A percentile compares a stretch with the other conserved stretches of the same genome.
Conservation (phyloP, 2,329 filamentous ascomycete genomes). For the Fusarium redolens region DNA sequence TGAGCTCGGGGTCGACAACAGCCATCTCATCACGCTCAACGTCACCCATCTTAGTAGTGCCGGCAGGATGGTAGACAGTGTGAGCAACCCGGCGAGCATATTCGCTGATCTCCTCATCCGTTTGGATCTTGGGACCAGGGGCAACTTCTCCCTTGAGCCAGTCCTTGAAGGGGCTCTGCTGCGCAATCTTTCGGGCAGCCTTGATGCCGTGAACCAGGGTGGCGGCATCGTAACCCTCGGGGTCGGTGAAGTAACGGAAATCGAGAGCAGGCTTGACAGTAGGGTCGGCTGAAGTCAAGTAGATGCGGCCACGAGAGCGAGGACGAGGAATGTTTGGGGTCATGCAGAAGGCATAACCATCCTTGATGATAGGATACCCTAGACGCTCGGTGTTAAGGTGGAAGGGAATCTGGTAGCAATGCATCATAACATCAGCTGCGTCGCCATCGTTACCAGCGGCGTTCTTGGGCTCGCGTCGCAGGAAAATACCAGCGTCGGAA, state of each 20-base stretch:
- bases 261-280: slow-evolving; percentile 83
- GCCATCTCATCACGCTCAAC: slow-evolving; percentile 74
- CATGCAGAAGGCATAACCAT: slow-evolving; percentile 91
- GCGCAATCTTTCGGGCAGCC: slow-evolving; percentile 79
- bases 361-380: slow-evolving; percentile 71
- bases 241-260: slow-evolving; percentile 90
- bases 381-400: slow-evolving; percentile 85
- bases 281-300: slow-evolving; percentile 80
- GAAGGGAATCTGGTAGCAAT: slow-evolving; percentile 96
- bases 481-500: slow-evolving; percentile 88
- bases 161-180: slow-evolving; percentile 80
- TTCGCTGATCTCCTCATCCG: slow-evolving; percentile 82
- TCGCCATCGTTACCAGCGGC: slow-evolving; percentile 76
- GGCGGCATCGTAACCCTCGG: slow-evolving; percentile 85
- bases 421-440: slow-evolving; percentile 92
- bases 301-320: slow-evolving; percentile 80
- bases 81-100: slow-evolving; percentile 86
- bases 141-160: slow-evolving; percentile 88
- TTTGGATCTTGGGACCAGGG: slow-evolving; percentile 77
- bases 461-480: slow-evolving; percentile 79
- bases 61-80: slow-evolving; percentile 90
- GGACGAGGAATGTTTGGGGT: slow-evolving; percentile 90
- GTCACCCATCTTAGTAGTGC: slow-evolving; percentile 92
- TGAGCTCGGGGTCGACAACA: slow-evolving; percentile 82
- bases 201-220: slow-evolving; percentile 82